Evolutionary conservation across 192 early-diverging fungal genomes (phyloP), one percentile per base, ranked within the genome.

Genomic region (Kickxella alabastrina): DNA sequence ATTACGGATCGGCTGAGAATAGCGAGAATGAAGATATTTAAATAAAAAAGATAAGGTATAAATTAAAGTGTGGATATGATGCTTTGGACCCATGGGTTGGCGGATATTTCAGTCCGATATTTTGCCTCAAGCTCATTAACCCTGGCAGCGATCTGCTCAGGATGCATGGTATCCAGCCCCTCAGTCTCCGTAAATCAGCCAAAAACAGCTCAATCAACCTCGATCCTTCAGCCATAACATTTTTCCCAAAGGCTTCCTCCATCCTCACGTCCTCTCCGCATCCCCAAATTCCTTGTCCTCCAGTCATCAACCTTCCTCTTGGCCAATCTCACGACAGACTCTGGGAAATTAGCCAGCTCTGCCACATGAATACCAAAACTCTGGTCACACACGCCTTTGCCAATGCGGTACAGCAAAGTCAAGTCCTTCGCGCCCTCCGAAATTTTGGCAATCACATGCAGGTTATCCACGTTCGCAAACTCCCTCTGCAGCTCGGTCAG

Each of bases 351-450:
- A 3, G 93, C 93, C 54, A 98, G 56, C 59, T 93, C 89, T 0
- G 96, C 96, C 17, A 98, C 96, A 63, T 98, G 93, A 48, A 98
- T 98, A 37, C 96, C 96, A 79, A 97, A 98, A 53, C 90, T 93
- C 63, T 98, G 90, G 65, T 97, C 93, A 59, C 92, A 94, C 0
- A 90, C 82, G 18, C 95, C 60, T 35, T 62, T 28, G 15, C 62
- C 79, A 7, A 99, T 90, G 63, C 88, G 91, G 74, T 99, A 99
- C 35, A 99, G 72, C 18, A 99, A 68, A 0, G 93, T 94, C 19
- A 99, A 84, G 1, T 82, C 63, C n/a, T 52, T 43, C 13, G 55
- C 57, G 12, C 58, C 61, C 14, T 26, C 53, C 13, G 52, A 76
- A 46, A 68, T 64, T 53, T 82, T 76, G 0, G 91, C 94, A 43